Percentiles rank a stretch among this genome's conserved stretches.
phyloP scores from a whole-genome alignment of 2,329 filamentous ascomycete genomes.

The Aspergillus sp. region DNA sequence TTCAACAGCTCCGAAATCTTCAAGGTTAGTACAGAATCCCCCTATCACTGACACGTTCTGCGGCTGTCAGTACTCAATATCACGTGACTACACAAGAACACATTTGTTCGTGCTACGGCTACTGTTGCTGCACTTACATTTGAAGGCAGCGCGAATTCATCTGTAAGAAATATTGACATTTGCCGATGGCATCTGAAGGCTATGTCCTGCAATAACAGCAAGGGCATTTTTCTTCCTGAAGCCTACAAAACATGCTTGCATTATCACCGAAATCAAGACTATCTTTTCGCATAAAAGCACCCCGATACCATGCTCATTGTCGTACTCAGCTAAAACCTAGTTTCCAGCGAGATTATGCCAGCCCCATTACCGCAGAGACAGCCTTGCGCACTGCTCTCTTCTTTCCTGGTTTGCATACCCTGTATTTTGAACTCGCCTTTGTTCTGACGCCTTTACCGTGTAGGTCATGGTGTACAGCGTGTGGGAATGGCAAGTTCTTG shows the following conservation, averaged over 20 bases:
- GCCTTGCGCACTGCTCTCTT: conserved; percentile 49
- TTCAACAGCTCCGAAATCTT: too few relatives aligned
- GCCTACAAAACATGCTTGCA: conserved; percentile 24
- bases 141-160: background rate
- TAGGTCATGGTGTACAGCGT: conserved; percentile 85
- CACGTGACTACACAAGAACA: background rate
- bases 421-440: background rate
- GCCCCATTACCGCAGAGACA: conserved; percentile 11
- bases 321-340: background rate
- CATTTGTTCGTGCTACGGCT: background rate
- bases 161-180: background rate
- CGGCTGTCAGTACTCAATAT: background rate
- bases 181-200: background rate
- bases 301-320: conserved; percentile 2
- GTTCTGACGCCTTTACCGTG: conserved; percentile 17
- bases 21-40: too few relatives aligned
- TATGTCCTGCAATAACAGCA: background rate
- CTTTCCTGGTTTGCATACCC: conserved; percentile 44
- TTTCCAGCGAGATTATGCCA: conserved; percentile 4
- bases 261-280: conserved; percentile 2
- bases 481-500: conserved; percentile 86
- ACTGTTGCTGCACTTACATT: background rate
- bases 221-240: background rate
- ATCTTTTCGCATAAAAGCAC: conserved; percentile 6
- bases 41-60: background rate